Evolutionary conservation across 2,329 filamentous ascomycete species (phyloP), one percentile per base, ranked within the genome.

Genomic region (Cyphellophora europaea): DNA sequence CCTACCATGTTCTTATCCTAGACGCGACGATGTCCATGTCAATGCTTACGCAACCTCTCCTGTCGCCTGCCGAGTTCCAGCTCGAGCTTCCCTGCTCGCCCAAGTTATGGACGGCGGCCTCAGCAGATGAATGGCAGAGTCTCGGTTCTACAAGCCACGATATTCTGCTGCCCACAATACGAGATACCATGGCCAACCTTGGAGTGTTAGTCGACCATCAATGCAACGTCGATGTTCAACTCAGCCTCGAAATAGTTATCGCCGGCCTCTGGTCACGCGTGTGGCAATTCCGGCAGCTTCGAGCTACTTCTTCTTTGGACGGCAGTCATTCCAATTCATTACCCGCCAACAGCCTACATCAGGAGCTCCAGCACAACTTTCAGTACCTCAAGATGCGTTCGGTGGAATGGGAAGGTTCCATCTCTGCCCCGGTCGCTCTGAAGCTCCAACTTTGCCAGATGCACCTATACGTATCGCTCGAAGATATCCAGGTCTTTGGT

Each of bases 11-110:
- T 11, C 80, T 80, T 44, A 56, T 79, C 4, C 69, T 77, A 37
- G 80, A 85, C 48, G 66, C 76, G 0, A 76, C 82, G 41, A 67
- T 72, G 3, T 82, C 80, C 2, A 79, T 85, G 61, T 73, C 75
- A 2, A 65, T 80, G 3, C 62, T 81, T 35, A 74, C 71, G 14
- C 77, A 72, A 39, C 76, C 78, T 0, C 60, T 47, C 19, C 21
- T 47, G n/a, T 44, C 38, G 8, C 37, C 15, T 16, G 31, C 44
- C 11, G 44, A 47, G 19, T 11, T 47, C 5, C 21, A 17, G 2
- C 16, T 37, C 4, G 25, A 27, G 2, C 55, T 86, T 1, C 80
- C 81, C 0, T 72, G 71, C 40, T 62, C 72, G 0, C 66, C 69
- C 35, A 65, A 71, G 10, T 53, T 86, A 2, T 87, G 81, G 81